These are phyloP conservation scores for Calocybe indica DNA, from an alignment of 768 basidiomycete genomes.

Conservation along the genomic window DNA sequence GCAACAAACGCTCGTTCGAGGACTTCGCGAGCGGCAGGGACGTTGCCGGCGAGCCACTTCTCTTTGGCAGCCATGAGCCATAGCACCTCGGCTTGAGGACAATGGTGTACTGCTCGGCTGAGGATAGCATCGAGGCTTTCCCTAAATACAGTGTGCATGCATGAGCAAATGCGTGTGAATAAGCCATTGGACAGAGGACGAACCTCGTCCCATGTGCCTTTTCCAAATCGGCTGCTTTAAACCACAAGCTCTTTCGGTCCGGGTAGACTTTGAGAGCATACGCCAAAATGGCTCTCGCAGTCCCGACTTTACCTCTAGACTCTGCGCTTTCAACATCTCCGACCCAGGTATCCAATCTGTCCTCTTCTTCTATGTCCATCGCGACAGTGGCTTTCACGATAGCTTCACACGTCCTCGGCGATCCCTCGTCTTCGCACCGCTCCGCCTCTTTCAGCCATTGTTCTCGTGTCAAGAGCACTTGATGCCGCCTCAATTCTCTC, in stretches of 20 bases:
- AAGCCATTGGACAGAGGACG: constrained; percentile 3
- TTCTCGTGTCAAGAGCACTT: constrained; percentile 83
- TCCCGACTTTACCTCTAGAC: constrained; percentile 66
- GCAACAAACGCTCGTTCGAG: constrained; percentile 88
- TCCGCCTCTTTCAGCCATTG: constrained; percentile 98
- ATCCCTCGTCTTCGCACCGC: constrained; percentile 81
- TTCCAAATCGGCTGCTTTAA: constrained; percentile 88
- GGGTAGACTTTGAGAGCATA: constrained; percentile 92
- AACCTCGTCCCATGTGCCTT: constrained; percentile 83
- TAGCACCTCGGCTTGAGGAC: constrained; percentile 91
- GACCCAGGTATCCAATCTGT: constrained; percentile 84
- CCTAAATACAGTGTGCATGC: constrained; percentile 25
- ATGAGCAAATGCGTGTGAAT: neutral
- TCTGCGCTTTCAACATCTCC: constrained; percentile 86
- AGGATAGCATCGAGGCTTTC: constrained; percentile 82
- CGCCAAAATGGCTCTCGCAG: constrained; percentile 83
- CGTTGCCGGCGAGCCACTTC: constrained; percentile 87
- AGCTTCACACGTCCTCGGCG: constrained; percentile 83
- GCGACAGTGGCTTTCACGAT: constrained; percentile 92
- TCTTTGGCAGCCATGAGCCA: constrained; percentile 99
- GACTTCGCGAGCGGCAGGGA: constrained; percentile 84
- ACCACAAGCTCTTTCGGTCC: constrained; percentile 81
- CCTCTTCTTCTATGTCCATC: constrained; percentile 95
- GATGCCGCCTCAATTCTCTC: constrained; percentile 68
- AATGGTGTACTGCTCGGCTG: constrained; percentile 77